phyloP scores from a whole-genome alignment of 2,329 filamentous ascomycete genomes.

The Penicillium sp. region DNA sequence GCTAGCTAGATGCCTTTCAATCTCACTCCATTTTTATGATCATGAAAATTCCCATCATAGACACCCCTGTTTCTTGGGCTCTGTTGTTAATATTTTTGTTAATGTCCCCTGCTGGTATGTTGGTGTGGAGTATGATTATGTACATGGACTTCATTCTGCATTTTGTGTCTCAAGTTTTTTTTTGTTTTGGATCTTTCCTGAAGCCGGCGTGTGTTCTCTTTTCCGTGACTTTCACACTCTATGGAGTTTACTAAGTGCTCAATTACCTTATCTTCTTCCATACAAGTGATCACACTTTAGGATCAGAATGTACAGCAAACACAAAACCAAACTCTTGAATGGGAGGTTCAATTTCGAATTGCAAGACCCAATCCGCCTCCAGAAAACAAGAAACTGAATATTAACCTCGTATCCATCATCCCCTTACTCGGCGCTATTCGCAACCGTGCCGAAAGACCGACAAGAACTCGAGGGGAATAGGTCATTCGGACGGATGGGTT shows the following conservation, averaged over 20 bases:
- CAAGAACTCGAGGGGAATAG: neutral
- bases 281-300: neutral
- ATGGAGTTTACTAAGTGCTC: conserved; percentile 12
- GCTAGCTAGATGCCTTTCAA: conserved; percentile 58
- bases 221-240: conserved; percentile 14
- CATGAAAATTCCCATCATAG: conserved; percentile 15
- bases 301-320: neutral
- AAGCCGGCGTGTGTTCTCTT: conserved; percentile 20
- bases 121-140: conserved; percentile 15
- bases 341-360: too few relatives aligned
- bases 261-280: neutral
- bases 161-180: conserved; percentile 12
- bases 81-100: neutral
- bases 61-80: neutral
- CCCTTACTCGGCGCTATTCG: too few relatives aligned
- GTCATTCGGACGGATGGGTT: neutral
- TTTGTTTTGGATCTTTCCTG: neutral
- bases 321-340: neutral
- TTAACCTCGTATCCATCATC: neutral
- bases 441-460: neutral
- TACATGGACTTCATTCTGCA: conserved; percentile 23
- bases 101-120: conserved; percentile 4
- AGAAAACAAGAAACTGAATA: too few relatives aligned
- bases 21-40: conserved; percentile 11
- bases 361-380: neutral